phyloP scores from a whole-genome alignment of 1,284 basidiomycete species.

The Cryptococcus jaspeensis region DNA sequence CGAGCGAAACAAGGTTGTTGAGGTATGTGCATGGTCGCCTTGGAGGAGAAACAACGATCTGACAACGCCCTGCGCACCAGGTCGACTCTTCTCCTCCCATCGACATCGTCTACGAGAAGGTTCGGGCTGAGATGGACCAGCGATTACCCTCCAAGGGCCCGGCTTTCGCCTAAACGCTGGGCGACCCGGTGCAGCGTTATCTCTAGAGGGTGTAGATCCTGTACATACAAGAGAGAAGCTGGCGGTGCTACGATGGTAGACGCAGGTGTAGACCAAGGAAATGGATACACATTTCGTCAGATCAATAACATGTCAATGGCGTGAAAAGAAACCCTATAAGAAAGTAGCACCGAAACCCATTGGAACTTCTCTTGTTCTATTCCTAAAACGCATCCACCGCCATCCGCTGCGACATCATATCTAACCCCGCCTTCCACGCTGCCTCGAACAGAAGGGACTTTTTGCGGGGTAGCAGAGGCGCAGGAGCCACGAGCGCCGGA shows the following conservation, averaged over 20 bases:
- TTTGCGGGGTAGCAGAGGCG: conserved; percentile 59
- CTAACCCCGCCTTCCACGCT: conserved; percentile 46
- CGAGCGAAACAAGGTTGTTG: conserved; percentile 68
- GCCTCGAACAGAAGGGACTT: conserved; percentile 61
- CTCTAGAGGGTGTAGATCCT: too few relatives aligned
- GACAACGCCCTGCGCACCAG: conserved; percentile 51
- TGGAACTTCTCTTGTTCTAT: background rate
- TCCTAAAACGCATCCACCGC: conserved; percentile 3
- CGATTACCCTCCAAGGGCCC: conserved; percentile 21
- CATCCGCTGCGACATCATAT: conserved; percentile 5
- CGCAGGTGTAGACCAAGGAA: background rate
- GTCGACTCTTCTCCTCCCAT: conserved; percentile 73
- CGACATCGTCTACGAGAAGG: conserved; percentile 68
- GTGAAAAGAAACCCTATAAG: background rate
- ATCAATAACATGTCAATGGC: background rate
- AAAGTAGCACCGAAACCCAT: background rate
- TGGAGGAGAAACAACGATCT: background rate
- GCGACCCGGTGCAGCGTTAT: background rate
- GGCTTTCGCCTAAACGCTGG: background rate
- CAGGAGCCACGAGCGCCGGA: conserved; percentile 60
- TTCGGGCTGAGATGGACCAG: conserved; percentile 59
- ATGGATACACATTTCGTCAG: background rate
- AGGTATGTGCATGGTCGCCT: conserved; percentile 58
- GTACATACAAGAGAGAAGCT: background rate
- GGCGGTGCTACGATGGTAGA: background rate